Evolutionary conservation across 148 eudicot species (phyloP).

Genomic region (Fallopia convolvulus): DNA sequence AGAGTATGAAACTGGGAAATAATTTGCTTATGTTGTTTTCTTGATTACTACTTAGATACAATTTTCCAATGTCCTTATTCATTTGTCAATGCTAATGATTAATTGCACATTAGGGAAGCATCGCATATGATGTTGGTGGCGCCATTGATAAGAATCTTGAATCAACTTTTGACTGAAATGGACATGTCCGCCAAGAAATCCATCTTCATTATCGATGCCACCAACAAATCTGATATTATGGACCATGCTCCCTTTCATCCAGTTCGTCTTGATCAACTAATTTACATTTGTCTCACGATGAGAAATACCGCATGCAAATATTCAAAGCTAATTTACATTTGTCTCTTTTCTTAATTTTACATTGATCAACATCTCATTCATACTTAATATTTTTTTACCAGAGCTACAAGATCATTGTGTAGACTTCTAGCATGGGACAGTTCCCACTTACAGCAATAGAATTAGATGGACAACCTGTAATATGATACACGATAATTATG

Average conservation of each 20-base stretch:
- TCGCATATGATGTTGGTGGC: slow-evolving; percentile 79
- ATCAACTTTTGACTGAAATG: slow-evolving; percentile 81
- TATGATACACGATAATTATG: too few relatives aligned
- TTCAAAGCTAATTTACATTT: slow-evolving; percentile 75
- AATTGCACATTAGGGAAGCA: slow-evolving; percentile 57
- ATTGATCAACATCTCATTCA: too few relatives aligned
- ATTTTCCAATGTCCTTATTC: background rate
- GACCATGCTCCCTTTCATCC: slow-evolving; percentile 81
- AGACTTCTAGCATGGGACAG: too few relatives aligned
- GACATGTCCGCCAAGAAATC: slow-evolving; percentile 87
- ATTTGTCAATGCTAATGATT: background rate
- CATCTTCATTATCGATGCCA: slow-evolving; percentile 86
- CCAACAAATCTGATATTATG: slow-evolving; percentile 80
- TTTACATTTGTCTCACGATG: slow-evolving; percentile 84
- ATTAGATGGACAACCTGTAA: too few relatives aligned
- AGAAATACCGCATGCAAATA: slow-evolving; percentile 63
- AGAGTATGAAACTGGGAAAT: too few relatives aligned
- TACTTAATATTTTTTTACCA: too few relatives aligned
- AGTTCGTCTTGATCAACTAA: slow-evolving; percentile 79
- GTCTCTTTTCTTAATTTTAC: too few relatives aligned
- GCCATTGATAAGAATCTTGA: slow-evolving; percentile 79
- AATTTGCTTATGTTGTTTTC: background rate
- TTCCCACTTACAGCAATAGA: too few relatives aligned
- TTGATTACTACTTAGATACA: background rate
- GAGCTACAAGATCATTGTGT: too few relatives aligned